Evolutionary conservation across 2,329 filamentous ascomycete species (phyloP), one percentile per base, ranked within the genome.

Genomic region (Apiospora saccharicola): DNA sequence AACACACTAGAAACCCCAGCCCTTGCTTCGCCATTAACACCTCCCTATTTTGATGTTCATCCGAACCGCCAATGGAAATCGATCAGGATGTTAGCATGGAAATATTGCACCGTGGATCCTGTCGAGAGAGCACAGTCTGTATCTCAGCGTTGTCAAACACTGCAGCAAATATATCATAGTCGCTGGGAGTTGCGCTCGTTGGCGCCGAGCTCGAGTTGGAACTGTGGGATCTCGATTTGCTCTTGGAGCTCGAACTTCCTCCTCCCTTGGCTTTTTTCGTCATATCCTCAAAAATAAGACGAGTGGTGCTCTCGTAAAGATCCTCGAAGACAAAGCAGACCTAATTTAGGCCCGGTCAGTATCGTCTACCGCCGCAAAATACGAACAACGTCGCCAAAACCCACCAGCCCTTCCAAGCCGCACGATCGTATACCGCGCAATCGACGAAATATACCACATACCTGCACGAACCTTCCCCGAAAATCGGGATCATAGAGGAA

Each of bases 281-380:
- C 68, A 90, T 85, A 71, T 90, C 88, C 67, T 90, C 87, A 34
- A 85, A 80, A 72, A 90, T 88, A 74, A 87, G 78, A 70, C 83
- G 83, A n/a, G 83, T 80, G 0, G 88, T 90, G 81, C 85, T 89
- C 78, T 89, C 86, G 68, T 79, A 77, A 4, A 84, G 81, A 72
- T 91, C 88, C 75, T 92, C 90, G 74, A 93, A 92, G 16, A 90
- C 88, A 78, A 93, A 93, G 7, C 90, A 86, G 44, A 92, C 68
- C 68, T 70, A 24, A 30, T 37, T 47, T 24, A 26, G 57, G 22
- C 14, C 57, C n/a, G n/a, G 34, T 64, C 22, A 64, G 57, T 41
- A 30, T 41, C 57, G n/a, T 51, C n/a, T 51, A 4, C 24, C n/a
- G 24, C n/a, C n/a, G 26, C 2, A 19, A 37, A 34, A 64, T 16